Percentiles rank a stretch among this genome's conserved stretches.
These are phyloP conservation scores for Colletotrichum sp. DNA, from an alignment of 2,329 filamentous ascomycete genomes.

Conservation along the genomic window DNA sequence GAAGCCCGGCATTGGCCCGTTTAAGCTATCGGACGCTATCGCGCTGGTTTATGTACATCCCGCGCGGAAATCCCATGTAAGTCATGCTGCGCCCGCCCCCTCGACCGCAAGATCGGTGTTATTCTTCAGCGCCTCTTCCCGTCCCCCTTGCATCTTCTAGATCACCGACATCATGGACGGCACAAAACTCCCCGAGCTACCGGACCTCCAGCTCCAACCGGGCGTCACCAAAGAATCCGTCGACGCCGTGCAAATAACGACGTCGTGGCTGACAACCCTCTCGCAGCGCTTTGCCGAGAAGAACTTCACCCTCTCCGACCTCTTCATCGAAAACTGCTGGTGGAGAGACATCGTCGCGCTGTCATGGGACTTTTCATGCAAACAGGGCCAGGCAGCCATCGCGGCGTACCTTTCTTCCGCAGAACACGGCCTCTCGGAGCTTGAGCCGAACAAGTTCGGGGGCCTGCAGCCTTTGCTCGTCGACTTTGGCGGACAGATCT, in stretches of 20 bases:
- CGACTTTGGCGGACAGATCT: constrained; percentile 18
- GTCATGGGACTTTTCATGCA: constrained; percentile 32
- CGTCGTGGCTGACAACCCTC: background rate
- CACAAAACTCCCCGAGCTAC: background rate
- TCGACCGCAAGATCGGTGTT: background rate
- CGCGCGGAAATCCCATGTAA: background rate
- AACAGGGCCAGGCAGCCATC: constrained; percentile 23
- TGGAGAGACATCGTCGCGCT: constrained; percentile 31
- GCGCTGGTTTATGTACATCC: background rate
- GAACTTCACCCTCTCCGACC: constrained; percentile 7
- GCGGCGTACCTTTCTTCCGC: constrained; percentile 10
- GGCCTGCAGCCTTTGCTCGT: constrained; percentile 18
- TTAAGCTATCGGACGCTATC: constrained; percentile 11
- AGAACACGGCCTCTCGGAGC: background rate
- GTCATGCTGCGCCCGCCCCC: background rate
- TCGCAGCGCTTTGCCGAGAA: background rate
- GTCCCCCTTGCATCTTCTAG: background rate
- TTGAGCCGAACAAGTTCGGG: constrained; percentile 4
- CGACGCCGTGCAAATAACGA: background rate
- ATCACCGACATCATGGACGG: constrained; percentile 1
- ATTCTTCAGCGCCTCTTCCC: background rate
- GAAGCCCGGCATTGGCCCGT: background rate
- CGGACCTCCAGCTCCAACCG: background rate
- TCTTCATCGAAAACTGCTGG: constrained; percentile 31
- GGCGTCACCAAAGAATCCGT: background rate